phyloP scores from a whole-genome alignment of 345 rosid species.

The Draba incana region DNA sequence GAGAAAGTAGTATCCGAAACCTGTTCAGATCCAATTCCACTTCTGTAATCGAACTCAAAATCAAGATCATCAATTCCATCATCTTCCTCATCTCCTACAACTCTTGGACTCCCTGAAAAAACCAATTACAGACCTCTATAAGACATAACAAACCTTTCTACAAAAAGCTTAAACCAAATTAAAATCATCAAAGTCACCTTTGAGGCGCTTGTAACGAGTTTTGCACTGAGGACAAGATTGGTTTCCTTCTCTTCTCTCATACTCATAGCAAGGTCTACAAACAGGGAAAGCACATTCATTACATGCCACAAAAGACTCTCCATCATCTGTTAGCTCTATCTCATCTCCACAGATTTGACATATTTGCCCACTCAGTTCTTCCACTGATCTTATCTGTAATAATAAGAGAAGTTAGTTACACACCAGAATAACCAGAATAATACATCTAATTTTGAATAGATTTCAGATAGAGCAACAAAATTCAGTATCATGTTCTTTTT shows the following conservation, averaged over 20 bases:
- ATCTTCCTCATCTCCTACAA: slow-evolving; percentile 86
- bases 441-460: not conserved
- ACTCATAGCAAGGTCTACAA: slow-evolving; percentile 88
- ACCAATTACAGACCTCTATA: slow-evolving; percentile 9
- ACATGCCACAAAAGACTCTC: slow-evolving; percentile 94
- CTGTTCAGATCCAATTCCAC: slow-evolving; percentile 48
- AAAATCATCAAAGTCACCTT: slow-evolving; percentile 49
- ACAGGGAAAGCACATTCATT: slow-evolving; percentile 98
- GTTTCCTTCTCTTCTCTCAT: slow-evolving; percentile 93
- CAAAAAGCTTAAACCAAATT: not conserved
- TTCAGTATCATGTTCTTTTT: not conserved
- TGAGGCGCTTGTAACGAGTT: slow-evolving; percentile 84
- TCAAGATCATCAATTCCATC: slow-evolving; percentile 83
- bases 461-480: not conserved
- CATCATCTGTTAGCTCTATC: slow-evolving; percentile 63
- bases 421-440: slow-evolving; percentile 13
- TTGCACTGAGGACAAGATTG: slow-evolving; percentile 93
- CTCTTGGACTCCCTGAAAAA: slow-evolving; percentile 65
- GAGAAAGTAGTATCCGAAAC: slow-evolving; percentile 55
- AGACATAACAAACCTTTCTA: slow-evolving; percentile 2
- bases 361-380: slow-evolving; percentile 70
- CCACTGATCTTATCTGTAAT: slow-evolving; percentile 67
- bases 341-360: slow-evolving; percentile 97
- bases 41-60: slow-evolving; percentile 56
- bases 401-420: slow-evolving; percentile 1